Evolutionary conservation across 2,329 filamentous ascomycete genomes (phyloP).

Genomic region (Annulohypoxylon truncatum): DNA sequence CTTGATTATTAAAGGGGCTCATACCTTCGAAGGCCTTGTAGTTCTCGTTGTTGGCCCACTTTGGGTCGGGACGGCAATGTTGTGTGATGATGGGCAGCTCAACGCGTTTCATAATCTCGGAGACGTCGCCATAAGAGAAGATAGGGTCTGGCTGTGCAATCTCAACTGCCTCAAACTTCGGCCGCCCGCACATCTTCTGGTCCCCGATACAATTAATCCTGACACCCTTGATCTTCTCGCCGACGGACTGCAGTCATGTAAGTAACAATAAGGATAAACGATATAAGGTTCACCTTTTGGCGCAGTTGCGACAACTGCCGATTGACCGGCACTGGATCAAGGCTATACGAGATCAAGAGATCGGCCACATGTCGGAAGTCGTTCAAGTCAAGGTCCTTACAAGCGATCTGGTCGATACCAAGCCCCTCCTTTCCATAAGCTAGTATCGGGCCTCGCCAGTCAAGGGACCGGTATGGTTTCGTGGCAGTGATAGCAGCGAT

Average conservation of each 20-base stretch:
- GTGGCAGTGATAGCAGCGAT: constrained; percentile 14
- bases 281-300: too few relatives aligned
- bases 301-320: too few relatives aligned
- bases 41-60: constrained; percentile 22
- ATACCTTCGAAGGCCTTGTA: constrained; percentile 3
- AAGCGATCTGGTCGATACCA: neutral
- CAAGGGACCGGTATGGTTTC: neutral
- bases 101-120: constrained; percentile 34
- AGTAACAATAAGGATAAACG: too few relatives aligned
- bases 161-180: constrained; percentile 32
- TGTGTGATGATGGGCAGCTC: constrained; percentile 30
- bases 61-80: constrained; percentile 28
- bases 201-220: constrained; percentile 39
- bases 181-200: constrained; percentile 28
- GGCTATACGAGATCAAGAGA: constrained; percentile 16
- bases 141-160: constrained; percentile 12
- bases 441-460: constrained; percentile 36
- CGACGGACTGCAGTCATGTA: too few relatives aligned
- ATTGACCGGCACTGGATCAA: neutral
- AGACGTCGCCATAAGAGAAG: constrained; percentile 16
- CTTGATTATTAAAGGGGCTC: constrained; percentile 9
- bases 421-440: constrained; percentile 9
- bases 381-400: constrained; percentile 37
- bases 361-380: constrained; percentile 41
- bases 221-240: constrained; percentile 25